These are phyloP conservation scores for Russula virescens DNA, from an alignment of 768 basidiomycete species.

Conservation along the genomic window DNA sequence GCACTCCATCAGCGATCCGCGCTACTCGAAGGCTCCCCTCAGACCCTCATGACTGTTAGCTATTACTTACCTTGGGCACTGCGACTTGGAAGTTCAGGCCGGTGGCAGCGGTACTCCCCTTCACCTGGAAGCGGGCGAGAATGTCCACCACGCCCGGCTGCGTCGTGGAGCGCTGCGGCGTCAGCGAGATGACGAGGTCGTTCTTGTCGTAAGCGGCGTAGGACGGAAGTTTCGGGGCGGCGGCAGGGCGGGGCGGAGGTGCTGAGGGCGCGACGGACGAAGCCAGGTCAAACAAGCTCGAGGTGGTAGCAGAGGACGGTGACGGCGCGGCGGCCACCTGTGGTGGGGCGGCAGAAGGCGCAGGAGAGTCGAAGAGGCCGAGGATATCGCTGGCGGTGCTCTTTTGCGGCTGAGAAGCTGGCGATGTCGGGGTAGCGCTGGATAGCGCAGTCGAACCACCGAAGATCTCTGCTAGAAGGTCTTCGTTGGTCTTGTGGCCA, in stretches of 20 bases:
- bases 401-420: constrained; percentile 36
- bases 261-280: constrained; percentile 26
- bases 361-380: constrained; percentile 65
- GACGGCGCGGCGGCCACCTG: constrained; percentile 31
- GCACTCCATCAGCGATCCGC: not conserved
- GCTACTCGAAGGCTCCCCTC: not conserved
- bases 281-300: constrained; percentile 21
- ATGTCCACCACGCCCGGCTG: constrained; percentile 91
- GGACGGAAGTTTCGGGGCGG: constrained; percentile 51
- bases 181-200: constrained; percentile 80
- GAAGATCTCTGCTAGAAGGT: constrained; percentile 91
- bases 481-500: constrained; percentile 61
- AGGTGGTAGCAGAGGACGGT: not conserved
- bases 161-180: constrained; percentile 73
- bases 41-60: too few relatives aligned
- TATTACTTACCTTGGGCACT: constrained; percentile 73
- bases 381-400: constrained; percentile 85
- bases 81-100: constrained; percentile 94
- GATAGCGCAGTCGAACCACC: constrained; percentile 44
- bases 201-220: constrained; percentile 94
- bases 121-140: constrained; percentile 77
- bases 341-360: constrained; percentile 33
- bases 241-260: constrained; percentile 33
- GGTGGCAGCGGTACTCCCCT: constrained; percentile 45
- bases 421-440: constrained; percentile 32